phyloP scores from a whole-genome alignment of 768 basidiomycete genomes.

The Mycena chlorophos region DNA sequence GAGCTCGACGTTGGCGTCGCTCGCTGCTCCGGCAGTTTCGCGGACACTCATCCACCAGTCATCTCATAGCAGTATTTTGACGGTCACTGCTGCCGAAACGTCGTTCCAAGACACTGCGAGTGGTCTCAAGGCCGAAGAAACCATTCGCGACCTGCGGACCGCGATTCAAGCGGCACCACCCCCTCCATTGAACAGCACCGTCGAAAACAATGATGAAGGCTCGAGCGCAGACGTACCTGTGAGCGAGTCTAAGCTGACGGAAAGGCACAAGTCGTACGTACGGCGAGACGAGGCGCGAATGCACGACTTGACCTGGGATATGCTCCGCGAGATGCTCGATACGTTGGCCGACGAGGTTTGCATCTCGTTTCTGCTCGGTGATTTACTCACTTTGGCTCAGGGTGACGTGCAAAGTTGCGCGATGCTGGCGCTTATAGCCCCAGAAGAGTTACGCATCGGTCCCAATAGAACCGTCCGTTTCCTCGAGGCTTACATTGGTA shows the following conservation, averaged over 20 bases:
- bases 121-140: conserved; percentile 29
- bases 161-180: neutral
- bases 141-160: conserved; percentile 28
- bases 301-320: conserved; percentile 56
- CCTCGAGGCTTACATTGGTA: conserved; percentile 75
- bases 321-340: conserved; percentile 57
- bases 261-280: conserved; percentile 45
- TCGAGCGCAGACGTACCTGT: conserved; percentile 1
- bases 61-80: conserved; percentile 69
- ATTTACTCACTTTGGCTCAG: conserved; percentile 34
- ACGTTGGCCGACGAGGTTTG: conserved; percentile 62
- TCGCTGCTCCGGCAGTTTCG: conserved; percentile 41
- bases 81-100: conserved; percentile 61
- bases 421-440: conserved; percentile 63
- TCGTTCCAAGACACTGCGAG: conserved; percentile 34
- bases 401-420: conserved; percentile 84
- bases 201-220: conserved; percentile 15
- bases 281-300: conserved; percentile 51
- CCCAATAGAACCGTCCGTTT: conserved; percentile 49
- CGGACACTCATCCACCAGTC: conserved; percentile 44
- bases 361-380: neutral
- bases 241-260: conserved; percentile 29
- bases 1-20: conserved; percentile 67
- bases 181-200: neutral
- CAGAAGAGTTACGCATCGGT: conserved; percentile 54